A percentile compares a stretch with the other conserved stretches of the same genome.
These are phyloP conservation scores for Trichophyton mentagrophytes DNA, from an alignment of 2,329 filamentous ascomycete genomes.

Conservation along the genomic window DNA sequence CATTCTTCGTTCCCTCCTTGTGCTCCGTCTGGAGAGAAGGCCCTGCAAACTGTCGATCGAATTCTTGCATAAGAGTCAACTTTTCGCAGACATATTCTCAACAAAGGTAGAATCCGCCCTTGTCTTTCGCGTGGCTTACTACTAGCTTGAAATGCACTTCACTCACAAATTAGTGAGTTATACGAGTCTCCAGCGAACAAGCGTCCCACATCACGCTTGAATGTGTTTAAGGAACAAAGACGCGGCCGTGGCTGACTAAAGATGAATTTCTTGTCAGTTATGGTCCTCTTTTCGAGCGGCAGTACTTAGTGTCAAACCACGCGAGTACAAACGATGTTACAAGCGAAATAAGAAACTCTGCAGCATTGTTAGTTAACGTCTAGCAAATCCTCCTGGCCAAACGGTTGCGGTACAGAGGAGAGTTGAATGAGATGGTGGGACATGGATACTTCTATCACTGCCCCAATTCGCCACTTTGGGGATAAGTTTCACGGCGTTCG, in stretches of 20 bases:
- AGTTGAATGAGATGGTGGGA: background rate
- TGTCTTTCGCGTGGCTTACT: background rate
- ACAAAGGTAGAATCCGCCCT: background rate
- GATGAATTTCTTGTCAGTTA: background rate
- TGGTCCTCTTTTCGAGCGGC: too few relatives aligned
- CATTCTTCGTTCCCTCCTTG: background rate
- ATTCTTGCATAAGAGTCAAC: background rate
- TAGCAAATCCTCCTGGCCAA: background rate
- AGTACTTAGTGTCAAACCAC: background rate
- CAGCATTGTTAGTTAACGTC: background rate
- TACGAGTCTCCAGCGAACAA: background rate
- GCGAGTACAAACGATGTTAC: background rate
- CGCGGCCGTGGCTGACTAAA: background rate
- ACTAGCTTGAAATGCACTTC: background rate
- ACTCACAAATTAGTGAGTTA: too few relatives aligned
- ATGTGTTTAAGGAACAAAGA: background rate
- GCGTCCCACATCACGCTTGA: background rate
- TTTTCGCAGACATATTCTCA: background rate
- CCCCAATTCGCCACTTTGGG: conserved; percentile 2
- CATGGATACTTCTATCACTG: background rate
- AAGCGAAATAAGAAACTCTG: background rate
- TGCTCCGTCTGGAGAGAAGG: background rate
- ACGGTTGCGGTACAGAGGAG: background rate
- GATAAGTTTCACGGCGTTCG: background rate
- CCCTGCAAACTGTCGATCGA: background rate